Conservation (phyloP, 83 land plant genomes). For the Thuja plicata region DNA sequence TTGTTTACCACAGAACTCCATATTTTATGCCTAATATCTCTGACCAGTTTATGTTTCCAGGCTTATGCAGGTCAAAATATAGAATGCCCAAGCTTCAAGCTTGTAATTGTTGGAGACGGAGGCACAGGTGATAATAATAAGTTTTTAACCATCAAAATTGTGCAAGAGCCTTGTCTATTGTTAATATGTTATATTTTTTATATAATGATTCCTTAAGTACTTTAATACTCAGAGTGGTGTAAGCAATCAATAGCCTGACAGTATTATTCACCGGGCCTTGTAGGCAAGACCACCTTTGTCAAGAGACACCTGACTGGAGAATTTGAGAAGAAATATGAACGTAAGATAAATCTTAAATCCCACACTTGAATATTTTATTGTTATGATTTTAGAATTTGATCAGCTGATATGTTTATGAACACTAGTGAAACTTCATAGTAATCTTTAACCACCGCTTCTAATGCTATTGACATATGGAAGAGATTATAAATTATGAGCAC, state of each 20-base stretch:
- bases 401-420: not conserved
- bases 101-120: slow-evolving; percentile 20
- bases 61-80: not conserved
- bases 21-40: not conserved
- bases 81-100: slow-evolving; percentile 17
- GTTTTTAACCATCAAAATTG: no score
- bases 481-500: no score
- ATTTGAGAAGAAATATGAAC: slow-evolving; percentile 29
- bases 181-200: not conserved
- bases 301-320: slow-evolving; percentile 28
- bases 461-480: no score
- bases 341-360: slow-evolving; percentile 8
- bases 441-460: no score
- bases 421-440: no score
- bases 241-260: not conserved
- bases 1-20: not conserved
- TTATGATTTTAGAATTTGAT: not conserved
- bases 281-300: slow-evolving; percentile 27
- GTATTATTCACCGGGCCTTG: not conserved
- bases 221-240: not conserved
- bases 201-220: not conserved
- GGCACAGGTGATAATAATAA: slow-evolving; percentile 13
- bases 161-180: not conserved
- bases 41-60: not conserved
- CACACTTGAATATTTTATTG: not conserved